Evolutionary conservation across 2,329 filamentous ascomycete genomes (phyloP).

Genomic region (Fusarium secorum): DNA sequence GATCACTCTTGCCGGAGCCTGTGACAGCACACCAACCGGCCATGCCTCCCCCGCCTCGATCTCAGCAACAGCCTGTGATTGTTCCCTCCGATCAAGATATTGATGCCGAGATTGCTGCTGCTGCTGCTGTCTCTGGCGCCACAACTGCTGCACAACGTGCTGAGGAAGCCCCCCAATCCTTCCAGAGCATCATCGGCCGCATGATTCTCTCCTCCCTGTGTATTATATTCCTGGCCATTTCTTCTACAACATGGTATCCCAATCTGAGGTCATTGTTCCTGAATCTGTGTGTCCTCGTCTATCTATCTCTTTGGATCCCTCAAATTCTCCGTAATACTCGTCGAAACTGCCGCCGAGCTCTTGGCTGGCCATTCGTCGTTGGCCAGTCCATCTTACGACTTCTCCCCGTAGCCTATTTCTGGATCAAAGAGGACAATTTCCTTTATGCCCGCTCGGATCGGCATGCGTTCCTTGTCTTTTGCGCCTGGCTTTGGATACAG

Average conservation of each 20-base stretch:
- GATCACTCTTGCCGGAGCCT: constrained; percentile 51
- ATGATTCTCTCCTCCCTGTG: constrained; percentile 64
- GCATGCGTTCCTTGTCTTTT: constrained; percentile 65
- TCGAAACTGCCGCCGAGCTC: constrained; percentile 88
- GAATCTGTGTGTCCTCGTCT: constrained; percentile 72
- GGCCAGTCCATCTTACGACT: constrained; percentile 83
- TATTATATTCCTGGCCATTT: constrained; percentile 65
- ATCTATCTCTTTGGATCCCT: constrained; percentile 90
- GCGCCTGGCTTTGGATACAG: constrained; percentile 88
- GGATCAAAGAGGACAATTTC: constrained; percentile 78
- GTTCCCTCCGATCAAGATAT: constrained; percentile 71
- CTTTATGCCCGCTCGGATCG: constrained; percentile 77
- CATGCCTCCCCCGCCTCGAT: constrained; percentile 19
- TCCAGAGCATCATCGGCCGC: constrained; percentile 65
- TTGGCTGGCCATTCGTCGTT: constrained; percentile 90
- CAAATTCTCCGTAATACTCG: constrained; percentile 91
- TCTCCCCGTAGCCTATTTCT: constrained; percentile 86
- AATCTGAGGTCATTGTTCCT: constrained; percentile 63
- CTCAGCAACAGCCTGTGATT: constrained; percentile 57
- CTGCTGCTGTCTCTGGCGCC: constrained; percentile 48
- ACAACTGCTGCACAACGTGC: constrained; percentile 36
- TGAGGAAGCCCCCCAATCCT: constrained; percentile 49
- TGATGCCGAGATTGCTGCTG: constrained; percentile 63
- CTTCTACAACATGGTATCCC: constrained; percentile 68
- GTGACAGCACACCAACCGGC: constrained; percentile 48